Conservation (phyloP, 179 eudicot species). For the Silene vulgaris region DNA sequence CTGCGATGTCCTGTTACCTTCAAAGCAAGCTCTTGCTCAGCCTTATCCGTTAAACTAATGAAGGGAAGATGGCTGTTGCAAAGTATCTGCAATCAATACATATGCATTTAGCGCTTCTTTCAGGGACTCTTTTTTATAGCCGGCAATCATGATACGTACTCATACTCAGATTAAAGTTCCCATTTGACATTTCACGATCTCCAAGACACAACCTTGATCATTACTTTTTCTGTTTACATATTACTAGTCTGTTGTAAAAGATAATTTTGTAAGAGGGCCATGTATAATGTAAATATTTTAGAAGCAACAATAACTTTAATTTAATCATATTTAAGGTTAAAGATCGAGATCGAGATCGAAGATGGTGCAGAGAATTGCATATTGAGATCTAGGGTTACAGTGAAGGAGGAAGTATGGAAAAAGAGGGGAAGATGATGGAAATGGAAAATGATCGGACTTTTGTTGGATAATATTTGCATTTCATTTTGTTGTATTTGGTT, state of each 20-base stretch:
- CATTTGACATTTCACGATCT: not conserved
- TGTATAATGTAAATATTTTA: no score
- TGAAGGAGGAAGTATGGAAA: no score
- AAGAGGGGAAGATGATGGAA: no score
- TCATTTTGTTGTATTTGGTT: no score
- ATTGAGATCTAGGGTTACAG: no score
- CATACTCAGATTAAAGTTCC: not conserved
- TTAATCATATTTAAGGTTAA: not conserved
- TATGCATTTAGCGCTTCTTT: conserved; percentile 3
- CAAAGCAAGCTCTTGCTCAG: conserved; percentile 86
- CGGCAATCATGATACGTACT: not conserved
- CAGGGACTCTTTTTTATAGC: conserved; percentile 1
- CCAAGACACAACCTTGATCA: not conserved
- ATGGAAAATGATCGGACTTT: no score
- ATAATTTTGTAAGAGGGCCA: not conserved
- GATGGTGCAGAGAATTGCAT: no score
- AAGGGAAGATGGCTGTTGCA: conserved; percentile 86
- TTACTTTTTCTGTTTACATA: no score
- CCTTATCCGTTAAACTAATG: conserved; percentile 76
- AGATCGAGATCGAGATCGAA: no score
- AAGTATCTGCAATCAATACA: conserved; percentile 52
- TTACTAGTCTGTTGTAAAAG: not conserved
- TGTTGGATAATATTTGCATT: no score
- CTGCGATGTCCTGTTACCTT: conserved; percentile 49
- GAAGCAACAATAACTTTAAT: no score